Evolutionary conservation across 2,329 filamentous ascomycete species (phyloP), one percentile per base, ranked within the genome.

Genomic region (Alternaria angustiovoidea): DNA sequence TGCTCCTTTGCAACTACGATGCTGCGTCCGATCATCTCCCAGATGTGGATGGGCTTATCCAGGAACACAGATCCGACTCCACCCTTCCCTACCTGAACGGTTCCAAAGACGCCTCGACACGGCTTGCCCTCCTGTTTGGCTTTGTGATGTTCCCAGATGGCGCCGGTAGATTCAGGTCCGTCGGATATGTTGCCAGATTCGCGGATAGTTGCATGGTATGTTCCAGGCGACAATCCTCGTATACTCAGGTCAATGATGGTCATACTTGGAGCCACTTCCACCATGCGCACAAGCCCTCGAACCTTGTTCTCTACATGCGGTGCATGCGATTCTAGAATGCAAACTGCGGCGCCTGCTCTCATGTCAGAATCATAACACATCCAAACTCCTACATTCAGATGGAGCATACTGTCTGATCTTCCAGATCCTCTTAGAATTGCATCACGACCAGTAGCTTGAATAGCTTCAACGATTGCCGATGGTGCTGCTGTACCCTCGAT

Each of bases 11-110:
- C 91, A 49, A 98, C 88, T 46, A 96, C 91, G 83, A 99, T 91
- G 72, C 93, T 93, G 75, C 94, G 89, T 30, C 95, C 95, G 79
- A 98, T 97, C 77, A 97, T 86, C 81, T 99, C 94, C 95, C 94
- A 98, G 53, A 98, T 90, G 76, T 94, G 89, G 62, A 98, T 89
- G 0, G 88, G 86, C 66, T 88, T 89, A 75, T 96, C 93, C 64
- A 97, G 75, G 78, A 98, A 96, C 14, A 89, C 88, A 66, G 87
- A 88, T 6, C 93, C 94, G 30, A 89, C 86, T 11, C 95, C 93
- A 73, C 90, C 86, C 71, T 88, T 82, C 58, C 88, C 90, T 36
- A 99, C 89, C 61, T 91, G 83, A 12, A 99, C 84, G 1, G 86
- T 87, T 4, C 94, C 94, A 65, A 98, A 86, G 12, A 89, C 75